Base-by-base conservation (phyloP, 257 asterid species). In the Capsicum chinense region DNA sequence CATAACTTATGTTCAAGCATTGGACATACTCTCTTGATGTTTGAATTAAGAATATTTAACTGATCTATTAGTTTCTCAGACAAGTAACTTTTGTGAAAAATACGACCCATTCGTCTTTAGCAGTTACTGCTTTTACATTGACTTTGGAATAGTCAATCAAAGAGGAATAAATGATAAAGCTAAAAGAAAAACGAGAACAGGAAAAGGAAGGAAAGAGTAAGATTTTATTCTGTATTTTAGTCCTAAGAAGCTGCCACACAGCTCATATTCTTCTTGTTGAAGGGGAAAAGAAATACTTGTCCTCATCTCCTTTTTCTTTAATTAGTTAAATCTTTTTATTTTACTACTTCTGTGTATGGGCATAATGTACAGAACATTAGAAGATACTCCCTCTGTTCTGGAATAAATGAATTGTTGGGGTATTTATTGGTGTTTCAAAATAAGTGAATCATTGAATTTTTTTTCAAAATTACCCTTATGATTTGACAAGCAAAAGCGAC, bases 211-310 rank as follows among this genome's bases (percentile, higher is more conserved):
- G 50, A 35, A 59, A 35, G 9, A 35, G 50, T 26, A 37, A 9
- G 9, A 37, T 67, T 67, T 67, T 37, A 67, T 67, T 35, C 10
- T 35, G 50, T 62, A 21, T 67, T 67, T 67, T 19, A 67, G 74
- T 6, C 21, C 74, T 15, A 33, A 66, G 37, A 67, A 67, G 50
- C 50, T 67, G 12, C 74, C 19, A 35, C 12, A 14, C n/a, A 67
- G 21, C 74, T 67, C 74, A 67, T 67, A 35, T 14, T 67, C 74
- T 67, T 67, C 74, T 67, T 67, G 50, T 67, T 35, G 74, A 67
- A 35, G 19, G 19, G 74, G 50, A 14, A 67, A 37, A 35, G 2
- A 67, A 35, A 35, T 37, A 5, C n/a, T 37, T 37, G 50, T 37
- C 50, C 14, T 67, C 74, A 19, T 67, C 19, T 67, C n/a, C 1